These are phyloP conservation scores for Neurospora discreta DNA, from an alignment of 495 filamentous ascomycete genomes.

Conservation along the genomic window DNA sequence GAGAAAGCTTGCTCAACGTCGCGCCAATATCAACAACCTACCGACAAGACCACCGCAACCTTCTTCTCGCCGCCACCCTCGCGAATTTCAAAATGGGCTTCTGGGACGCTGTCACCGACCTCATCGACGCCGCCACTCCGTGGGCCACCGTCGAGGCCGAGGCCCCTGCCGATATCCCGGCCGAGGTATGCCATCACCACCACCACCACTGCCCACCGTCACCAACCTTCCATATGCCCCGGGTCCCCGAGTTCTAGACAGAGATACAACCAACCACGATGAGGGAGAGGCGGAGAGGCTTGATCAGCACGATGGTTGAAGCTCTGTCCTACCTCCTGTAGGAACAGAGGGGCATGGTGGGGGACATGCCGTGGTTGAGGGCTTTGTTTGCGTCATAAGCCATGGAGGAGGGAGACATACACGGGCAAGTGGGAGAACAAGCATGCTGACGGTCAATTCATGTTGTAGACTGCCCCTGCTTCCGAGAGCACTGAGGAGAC, in stretches of 20 bases:
- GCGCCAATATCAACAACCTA: slow-evolving; percentile 14
- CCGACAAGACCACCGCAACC: background rate
- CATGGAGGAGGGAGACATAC: background rate
- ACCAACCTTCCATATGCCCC: background rate
- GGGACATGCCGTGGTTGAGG: slow-evolving; percentile 8
- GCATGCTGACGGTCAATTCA: background rate
- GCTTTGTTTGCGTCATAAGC: slow-evolving; percentile 1
- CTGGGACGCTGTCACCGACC: slow-evolving; percentile 43
- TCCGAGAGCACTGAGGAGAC: slow-evolving; percentile 41
- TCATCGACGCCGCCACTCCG: slow-evolving; percentile 44
- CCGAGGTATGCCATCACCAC: background rate
- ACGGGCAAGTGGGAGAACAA: slow-evolving; percentile 1
- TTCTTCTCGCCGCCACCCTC: background rate
- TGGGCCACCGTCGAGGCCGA: slow-evolving; percentile 46
- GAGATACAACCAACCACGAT: background rate
- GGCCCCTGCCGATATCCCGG: slow-evolving; percentile 32
- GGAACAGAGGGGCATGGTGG: slow-evolving; percentile 10
- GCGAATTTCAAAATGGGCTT: slow-evolving; percentile 38
- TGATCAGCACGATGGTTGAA: background rate
- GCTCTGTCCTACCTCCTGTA: background rate
- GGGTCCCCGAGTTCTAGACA: background rate
- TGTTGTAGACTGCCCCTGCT: slow-evolving; percentile 8
- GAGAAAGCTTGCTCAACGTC: slow-evolving; percentile 21
- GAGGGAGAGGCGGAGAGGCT: background rate
- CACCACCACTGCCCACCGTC: background rate